Percentiles rank a stretch among this genome's conserved stretches.
phyloP scores from a whole-genome alignment of 2,329 filamentous ascomycete species.

The Chalaropsis thielavioides region DNA sequence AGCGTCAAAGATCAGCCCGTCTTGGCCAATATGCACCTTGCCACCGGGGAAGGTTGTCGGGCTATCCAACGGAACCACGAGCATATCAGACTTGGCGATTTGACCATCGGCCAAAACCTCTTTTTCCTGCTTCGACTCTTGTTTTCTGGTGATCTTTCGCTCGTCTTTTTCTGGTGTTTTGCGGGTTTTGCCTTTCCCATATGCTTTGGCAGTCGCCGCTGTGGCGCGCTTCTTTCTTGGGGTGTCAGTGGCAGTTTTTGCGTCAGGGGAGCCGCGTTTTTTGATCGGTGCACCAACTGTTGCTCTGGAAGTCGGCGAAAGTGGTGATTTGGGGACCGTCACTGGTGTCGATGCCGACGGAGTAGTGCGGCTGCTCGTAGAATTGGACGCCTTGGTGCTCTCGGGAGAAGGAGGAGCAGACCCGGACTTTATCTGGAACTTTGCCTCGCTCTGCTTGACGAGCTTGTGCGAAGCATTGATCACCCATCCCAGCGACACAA shows the following conservation, averaged over 20 bases:
- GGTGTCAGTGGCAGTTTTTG: not conserved
- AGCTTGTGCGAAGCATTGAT: conserved; percentile 33
- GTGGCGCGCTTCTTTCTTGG: not conserved
- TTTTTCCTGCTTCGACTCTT: conserved; percentile 24
- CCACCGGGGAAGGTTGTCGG: conserved; percentile 27
- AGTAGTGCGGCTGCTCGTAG: not conserved
- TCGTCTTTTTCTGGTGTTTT: conserved; percentile 19
- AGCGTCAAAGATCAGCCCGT: conserved; percentile 60
- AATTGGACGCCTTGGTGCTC: not conserved
- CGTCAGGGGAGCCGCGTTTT: not conserved
- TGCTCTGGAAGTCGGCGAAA: not conserved
- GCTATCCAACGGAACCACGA: conserved; percentile 38
- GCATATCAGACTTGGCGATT: conserved; percentile 32
- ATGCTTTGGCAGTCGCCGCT: not conserved
- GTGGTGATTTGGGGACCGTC: not conserved
- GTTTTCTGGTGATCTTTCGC: conserved; percentile 21
- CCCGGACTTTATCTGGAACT: conserved; percentile 1
- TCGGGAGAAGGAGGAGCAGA: conserved; percentile 18
- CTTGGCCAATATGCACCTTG: conserved; percentile 50
- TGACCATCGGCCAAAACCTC: conserved; percentile 30
- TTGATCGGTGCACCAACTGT: not conserved
- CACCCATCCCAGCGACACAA: conserved; percentile 50
- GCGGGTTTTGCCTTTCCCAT: conserved; percentile 20
- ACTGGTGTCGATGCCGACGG: not conserved
- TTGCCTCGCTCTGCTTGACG: conserved; percentile 21